These are phyloP conservation scores for Paraurostyla sp. DNA, from an alignment of 73 alveolate genomes.

Conservation along the genomic window DNA sequence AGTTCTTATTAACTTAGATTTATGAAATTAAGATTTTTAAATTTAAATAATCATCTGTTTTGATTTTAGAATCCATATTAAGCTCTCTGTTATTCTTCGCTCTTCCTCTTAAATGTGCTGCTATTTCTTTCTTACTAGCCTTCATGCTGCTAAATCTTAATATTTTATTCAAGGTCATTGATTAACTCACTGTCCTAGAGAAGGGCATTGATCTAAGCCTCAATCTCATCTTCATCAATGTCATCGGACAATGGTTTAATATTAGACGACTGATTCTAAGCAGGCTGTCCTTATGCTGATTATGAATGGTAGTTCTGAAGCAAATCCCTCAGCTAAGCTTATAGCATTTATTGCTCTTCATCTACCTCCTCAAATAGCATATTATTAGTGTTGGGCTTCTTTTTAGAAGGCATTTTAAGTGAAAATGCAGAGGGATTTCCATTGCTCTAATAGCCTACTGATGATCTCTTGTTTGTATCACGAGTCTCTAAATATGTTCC, in stretches of 20 bases:
- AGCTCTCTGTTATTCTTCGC: not conserved
- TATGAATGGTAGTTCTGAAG: not conserved
- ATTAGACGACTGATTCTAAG: not conserved
- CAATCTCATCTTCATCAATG: conserved; percentile 34
- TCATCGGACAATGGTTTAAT: not conserved
- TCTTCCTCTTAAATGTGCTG: not conserved
- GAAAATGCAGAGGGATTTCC: no score
- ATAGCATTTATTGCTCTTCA: no score
- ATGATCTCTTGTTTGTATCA: no score
- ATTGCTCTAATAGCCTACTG: no score
- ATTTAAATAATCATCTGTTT: not conserved
- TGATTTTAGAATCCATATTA: not conserved
- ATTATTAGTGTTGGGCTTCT: no score
- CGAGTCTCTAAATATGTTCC: no score
- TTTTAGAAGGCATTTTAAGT: no score
- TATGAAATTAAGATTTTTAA: not conserved
- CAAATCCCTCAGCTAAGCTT: no score
- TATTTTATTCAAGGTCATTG: conserved; percentile 3
- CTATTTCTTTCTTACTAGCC: not conserved
- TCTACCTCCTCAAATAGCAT: no score
- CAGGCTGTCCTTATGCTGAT: not conserved
- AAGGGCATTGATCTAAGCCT: conserved; percentile 10
- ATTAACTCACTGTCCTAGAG: not conserved
- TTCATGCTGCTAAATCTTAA: not conserved
- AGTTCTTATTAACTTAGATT: not conserved